phyloP scores from a whole-genome alignment of 192 early-diverging fungal species.

The Coemansia sp. region DNA sequence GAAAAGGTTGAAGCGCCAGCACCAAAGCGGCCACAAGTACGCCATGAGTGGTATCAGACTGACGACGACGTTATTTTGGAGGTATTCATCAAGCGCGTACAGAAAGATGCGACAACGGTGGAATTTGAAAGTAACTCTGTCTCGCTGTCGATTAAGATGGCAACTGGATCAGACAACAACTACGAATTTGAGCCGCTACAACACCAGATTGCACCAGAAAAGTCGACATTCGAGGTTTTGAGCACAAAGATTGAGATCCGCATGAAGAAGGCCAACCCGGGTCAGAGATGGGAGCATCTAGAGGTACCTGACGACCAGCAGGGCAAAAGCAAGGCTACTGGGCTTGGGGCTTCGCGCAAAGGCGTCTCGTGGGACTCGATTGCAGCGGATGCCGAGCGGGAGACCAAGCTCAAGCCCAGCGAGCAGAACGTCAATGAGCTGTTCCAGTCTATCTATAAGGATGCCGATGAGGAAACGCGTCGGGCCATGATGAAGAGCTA shows the following conservation, averaged over 20 bases:
- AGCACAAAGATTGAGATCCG: conserved; percentile 95
- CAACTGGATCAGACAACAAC: conserved; percentile 81
- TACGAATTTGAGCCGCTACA: conserved; percentile 90
- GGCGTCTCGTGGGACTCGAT: conserved; percentile 85
- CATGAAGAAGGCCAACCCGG: conserved; percentile 75
- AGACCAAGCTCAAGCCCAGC: conserved; percentile 79
- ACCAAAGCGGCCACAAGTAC: conserved; percentile 34
- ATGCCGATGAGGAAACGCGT: conserved; percentile 82
- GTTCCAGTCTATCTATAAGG: conserved; percentile 91
- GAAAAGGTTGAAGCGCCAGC: conserved; percentile 3
- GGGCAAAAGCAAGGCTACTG: conserved; percentile 35
- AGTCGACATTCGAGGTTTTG: conserved; percentile 73
- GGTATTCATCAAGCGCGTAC: conserved; percentile 88
- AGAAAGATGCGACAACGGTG: conserved; percentile 68
- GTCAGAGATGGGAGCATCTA: conserved; percentile 82
- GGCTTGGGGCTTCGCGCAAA: conserved; percentile 58
- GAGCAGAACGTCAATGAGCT: conserved; percentile 87
- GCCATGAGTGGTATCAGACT: conserved; percentile 99
- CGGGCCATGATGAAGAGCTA: conserved; percentile 99
- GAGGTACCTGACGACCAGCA: conserved; percentile 53
- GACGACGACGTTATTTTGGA: conserved; percentile 82
- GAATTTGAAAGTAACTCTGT: conserved; percentile 62
- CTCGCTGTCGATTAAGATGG: conserved; percentile 80
- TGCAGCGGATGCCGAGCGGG: conserved; percentile 70
- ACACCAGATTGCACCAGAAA: conserved; percentile 70